phyloP scores from a whole-genome alignment of 176 grass and related monocot genomes.

The Lolium rigidum region DNA sequence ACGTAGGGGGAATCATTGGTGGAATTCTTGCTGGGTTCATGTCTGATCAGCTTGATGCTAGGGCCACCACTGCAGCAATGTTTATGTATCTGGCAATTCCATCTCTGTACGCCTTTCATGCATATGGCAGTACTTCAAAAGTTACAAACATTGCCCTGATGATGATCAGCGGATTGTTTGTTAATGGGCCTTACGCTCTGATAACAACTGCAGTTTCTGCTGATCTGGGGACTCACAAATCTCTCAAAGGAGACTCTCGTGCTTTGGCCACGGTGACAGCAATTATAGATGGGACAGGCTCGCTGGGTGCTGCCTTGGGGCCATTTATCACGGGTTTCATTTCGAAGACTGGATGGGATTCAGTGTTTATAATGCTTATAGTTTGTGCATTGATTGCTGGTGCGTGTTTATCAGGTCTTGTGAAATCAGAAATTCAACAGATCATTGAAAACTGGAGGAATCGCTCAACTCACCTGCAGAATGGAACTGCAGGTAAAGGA shows the following conservation, averaged over 20 bases:
- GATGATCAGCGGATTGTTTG: slow-evolving; percentile 76
- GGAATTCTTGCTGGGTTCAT: slow-evolving; percentile 71
- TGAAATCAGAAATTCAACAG: slow-evolving; percentile 58
- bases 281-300: slow-evolving; percentile 80
- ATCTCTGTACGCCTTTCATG: slow-evolving; percentile 60
- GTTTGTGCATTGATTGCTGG: slow-evolving; percentile 54
- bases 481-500: slow-evolving; percentile 52
- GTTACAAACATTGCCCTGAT: slow-evolving; percentile 54
- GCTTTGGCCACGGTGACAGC: slow-evolving; percentile 69
- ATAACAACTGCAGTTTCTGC: slow-evolving; percentile 79
- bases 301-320: slow-evolving; percentile 67
- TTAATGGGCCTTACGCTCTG: slow-evolving; percentile 77
- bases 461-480: slow-evolving; percentile 13
- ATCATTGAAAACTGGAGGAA: slow-evolving; percentile 45
- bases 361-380: slow-evolving; percentile 68
- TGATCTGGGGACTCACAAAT: slow-evolving; percentile 75
- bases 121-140: slow-evolving; percentile 60
- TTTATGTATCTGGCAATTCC: slow-evolving; percentile 73
- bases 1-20: slow-evolving; percentile 71
- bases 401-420: slow-evolving; percentile 47
- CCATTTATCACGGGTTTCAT: slow-evolving; percentile 73
- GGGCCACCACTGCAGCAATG: slow-evolving; percentile 62
- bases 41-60: slow-evolving; percentile 72
- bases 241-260: slow-evolving; percentile 68
- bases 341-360: slow-evolving; percentile 57